phyloP scores from a whole-genome alignment of 192 early-diverging fungal genomes.

The Diversispora eburnea region DNA sequence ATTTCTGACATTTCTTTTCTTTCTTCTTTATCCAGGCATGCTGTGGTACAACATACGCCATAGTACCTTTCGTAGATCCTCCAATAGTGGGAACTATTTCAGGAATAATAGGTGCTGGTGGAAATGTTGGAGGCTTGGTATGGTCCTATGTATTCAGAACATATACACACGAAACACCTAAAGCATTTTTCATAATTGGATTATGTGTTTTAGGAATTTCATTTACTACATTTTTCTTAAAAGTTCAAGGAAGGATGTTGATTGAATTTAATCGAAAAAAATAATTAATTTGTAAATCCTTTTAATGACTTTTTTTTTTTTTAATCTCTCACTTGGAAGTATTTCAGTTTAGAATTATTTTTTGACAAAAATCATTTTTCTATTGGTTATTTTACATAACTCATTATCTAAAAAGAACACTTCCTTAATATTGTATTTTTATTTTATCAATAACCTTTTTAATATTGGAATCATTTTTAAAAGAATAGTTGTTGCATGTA shows the following conservation, averaged over 20 bases:
- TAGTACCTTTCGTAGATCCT: constrained; percentile 58
- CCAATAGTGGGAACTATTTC: constrained; percentile 43
- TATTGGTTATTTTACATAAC: too few relatives aligned
- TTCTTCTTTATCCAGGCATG: constrained; percentile 31
- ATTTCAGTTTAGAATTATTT: too few relatives aligned
- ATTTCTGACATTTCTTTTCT: not conserved
- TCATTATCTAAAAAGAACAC: too few relatives aligned
- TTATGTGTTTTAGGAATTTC: constrained; percentile 36
- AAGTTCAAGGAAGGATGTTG: constrained; percentile 28
- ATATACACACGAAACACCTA: constrained; percentile 32
- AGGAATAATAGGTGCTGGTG: constrained; percentile 61
- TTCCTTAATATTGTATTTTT: too few relatives aligned
- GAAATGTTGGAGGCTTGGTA: constrained; percentile 56
- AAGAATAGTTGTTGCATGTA: too few relatives aligned
- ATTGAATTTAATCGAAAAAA: constrained; percentile 2
- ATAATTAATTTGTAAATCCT: not conserved
- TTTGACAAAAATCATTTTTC: too few relatives aligned
- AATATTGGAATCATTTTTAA: too few relatives aligned
- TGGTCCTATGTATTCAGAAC: constrained; percentile 51
- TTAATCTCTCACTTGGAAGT: too few relatives aligned
- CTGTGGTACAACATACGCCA: constrained; percentile 56
- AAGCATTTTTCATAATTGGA: constrained; percentile 49
- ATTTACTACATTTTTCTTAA: constrained; percentile 34
- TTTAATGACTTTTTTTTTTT: too few relatives aligned
- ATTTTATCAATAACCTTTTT: too few relatives aligned